Conservation (phyloP, 441 rosid species). For the Theobroma grandiflorum region DNA sequence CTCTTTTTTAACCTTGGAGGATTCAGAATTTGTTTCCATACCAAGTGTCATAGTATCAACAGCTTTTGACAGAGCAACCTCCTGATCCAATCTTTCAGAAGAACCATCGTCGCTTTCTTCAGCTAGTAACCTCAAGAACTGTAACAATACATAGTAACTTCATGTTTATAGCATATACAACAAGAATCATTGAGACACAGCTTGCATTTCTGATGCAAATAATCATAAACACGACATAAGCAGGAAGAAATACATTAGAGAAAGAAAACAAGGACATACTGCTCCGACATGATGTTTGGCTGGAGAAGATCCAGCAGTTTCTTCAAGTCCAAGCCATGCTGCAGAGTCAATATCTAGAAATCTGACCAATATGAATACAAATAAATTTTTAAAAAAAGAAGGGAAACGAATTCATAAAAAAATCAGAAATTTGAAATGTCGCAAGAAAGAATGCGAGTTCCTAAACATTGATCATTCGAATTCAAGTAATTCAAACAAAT, state of each 20-base stretch:
- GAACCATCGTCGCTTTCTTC: conserved; percentile 62
- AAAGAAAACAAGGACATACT: conserved; percentile 52
- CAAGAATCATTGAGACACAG: not conserved
- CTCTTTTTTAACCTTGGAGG: conserved; percentile 60
- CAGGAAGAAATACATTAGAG: conserved; percentile 7
- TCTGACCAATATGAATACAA: conserved; percentile 39
- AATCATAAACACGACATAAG: not conserved
- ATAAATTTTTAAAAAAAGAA: not conserved
- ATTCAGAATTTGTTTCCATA: conserved; percentile 51
- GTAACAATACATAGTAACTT: conserved; percentile 17
- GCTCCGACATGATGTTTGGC: conserved; percentile 86
- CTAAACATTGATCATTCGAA: not conserved
- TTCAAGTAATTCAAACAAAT: not conserved
- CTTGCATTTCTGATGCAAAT: not conserved
- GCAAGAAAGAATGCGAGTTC: not conserved
- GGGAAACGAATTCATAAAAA: not conserved
- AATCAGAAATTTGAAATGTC: not conserved
- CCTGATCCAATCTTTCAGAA: conserved; percentile 56
- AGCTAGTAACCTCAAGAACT: conserved; percentile 81
- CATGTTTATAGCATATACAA: not conserved
- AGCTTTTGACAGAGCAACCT: conserved; percentile 71
- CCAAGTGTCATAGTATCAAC: conserved; percentile 64
- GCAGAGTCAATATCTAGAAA: conserved; percentile 66
- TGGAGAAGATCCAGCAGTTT: conserved; percentile 81
- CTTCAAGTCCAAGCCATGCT: conserved; percentile 86